A percentile compares a stretch with the other conserved stretches of the same genome.
phyloP scores from a whole-genome alignment of 768 basidiomycete species.

The Collybia sordida region DNA sequence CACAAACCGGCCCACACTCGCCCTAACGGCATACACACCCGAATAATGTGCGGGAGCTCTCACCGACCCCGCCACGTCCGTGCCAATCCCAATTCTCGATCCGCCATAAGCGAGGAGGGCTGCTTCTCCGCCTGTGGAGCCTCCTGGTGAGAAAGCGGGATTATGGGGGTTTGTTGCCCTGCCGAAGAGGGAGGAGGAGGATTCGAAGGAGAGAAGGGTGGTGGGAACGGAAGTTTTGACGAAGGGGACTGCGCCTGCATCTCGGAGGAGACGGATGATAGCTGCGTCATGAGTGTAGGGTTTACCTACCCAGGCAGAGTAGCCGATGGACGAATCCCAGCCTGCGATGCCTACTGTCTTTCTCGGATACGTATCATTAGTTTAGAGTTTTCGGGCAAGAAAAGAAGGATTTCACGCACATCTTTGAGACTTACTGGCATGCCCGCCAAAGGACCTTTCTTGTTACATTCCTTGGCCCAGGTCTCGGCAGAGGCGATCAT shows the following conservation, averaged over 20 bases:
- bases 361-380: conserved; percentile 4
- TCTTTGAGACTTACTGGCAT: conserved; percentile 59
- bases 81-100: conserved; percentile 61
- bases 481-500: conserved; percentile 40
- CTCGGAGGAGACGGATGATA: conserved; percentile 49
- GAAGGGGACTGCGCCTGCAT: conserved; percentile 65
- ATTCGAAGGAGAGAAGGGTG: conserved; percentile 60
- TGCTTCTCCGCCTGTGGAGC: conserved; percentile 68
- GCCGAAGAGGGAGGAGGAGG: conserved; percentile 58
- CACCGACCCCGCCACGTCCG: conserved; percentile 70
- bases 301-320: conserved; percentile 46
- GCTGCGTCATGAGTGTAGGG: conserved; percentile 48
- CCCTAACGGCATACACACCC: conserved; percentile 59
- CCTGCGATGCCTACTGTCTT: conserved; percentile 53
- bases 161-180: conserved; percentile 63
- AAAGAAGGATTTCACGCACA: conserved; percentile 13
- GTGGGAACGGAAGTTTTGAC: conserved; percentile 68
- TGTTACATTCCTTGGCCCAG: conserved; percentile 28
- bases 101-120: conserved; percentile 63
- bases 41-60: conserved; percentile 66
- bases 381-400: conserved; percentile 2
- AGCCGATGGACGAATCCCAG: conserved; percentile 60
- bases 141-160: conserved; percentile 53
- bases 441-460: conserved; percentile 45
- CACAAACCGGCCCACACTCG: conserved; percentile 47